Percentiles rank a stretch among this genome's conserved stretches.
Conservation (phyloP, 106 monocot species). For the Cymbidium sinense region DNA sequence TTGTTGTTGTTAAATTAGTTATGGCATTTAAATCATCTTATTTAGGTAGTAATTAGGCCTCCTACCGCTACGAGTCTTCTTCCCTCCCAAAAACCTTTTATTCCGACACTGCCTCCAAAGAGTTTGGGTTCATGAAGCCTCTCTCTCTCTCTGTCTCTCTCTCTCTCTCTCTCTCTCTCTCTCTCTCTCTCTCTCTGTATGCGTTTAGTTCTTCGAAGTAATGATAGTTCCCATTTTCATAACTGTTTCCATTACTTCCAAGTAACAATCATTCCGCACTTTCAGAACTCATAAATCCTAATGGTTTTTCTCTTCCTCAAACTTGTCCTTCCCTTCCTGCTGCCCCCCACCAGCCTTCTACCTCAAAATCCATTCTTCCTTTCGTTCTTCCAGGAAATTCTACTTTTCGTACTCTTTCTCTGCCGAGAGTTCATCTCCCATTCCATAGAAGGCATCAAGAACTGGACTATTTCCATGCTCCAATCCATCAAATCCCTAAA, state of each 20-base stretch:
- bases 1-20: no score
- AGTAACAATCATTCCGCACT: background rate
- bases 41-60: background rate
- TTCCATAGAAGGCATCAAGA: constrained; percentile 7
- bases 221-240: no score
- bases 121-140: background rate
- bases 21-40: no score
- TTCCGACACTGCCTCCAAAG: background rate
- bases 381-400: constrained; percentile 29
- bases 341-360: background rate
- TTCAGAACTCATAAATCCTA: background rate
- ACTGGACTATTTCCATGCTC: background rate
- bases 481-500: background rate
- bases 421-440: constrained; percentile 23
- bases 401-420: constrained; percentile 28
- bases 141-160: constrained; percentile 3
- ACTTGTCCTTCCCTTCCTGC: constrained; percentile 31
- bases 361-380: constrained; percentile 22
- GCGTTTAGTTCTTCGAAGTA: no score
- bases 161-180: no score
- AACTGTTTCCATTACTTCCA: background rate
- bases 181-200: no score
- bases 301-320: background rate
- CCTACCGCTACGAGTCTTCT: background rate
- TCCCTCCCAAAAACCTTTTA: background rate